Evolutionary conservation across 2,329 filamentous ascomycete species (phyloP), one percentile per base, ranked within the genome.

Genomic region (Chalara sp.): DNA sequence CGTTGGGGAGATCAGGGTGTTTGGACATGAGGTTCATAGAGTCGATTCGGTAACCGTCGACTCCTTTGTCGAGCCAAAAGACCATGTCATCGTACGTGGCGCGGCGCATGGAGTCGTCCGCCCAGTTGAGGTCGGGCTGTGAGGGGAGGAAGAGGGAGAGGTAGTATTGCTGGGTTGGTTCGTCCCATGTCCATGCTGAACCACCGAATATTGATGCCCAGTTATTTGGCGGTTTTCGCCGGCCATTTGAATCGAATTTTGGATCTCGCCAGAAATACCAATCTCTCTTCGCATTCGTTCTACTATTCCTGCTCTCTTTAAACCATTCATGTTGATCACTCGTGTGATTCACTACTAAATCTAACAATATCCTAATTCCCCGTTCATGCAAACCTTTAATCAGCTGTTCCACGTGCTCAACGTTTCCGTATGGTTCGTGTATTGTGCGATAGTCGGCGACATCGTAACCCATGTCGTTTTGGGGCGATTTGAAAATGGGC

Each of bases 51-150:
- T 88, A 89, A 4, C 85, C 85, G 44, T 85, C 80, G 0, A 87
- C 82, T 3, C 87, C 87, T 32, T 80, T 78, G 46, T 87, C 72
- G 0, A 93, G 76, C 89, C 89, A 93, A 65, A 91, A 93, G 32
- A 79, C 76, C 78, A 91, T 86, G 5, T 85, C 76, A 33, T 84
- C 75, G 64, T 89, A 86, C 6, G 91, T 81, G 1, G 86, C 87
- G 44, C 79, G 70, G 12, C 87, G 78, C 0, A 86, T 79, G 7
- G 78, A 79, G 0, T 75, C 73, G 51, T 84, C 86, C 62, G 91
- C 86, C 87, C 87, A 93, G 68, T 93, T 93, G n/a, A 93, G 74
- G 59, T 93, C 89, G 0, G 89, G 88, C 64, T 92, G 88, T 56
- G 87, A 81, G 5, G 77, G 78, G 6, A 84, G 81, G 65, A 89